These are phyloP conservation scores for Nephelium lappaceum DNA, from an alignment of 345 rosid genomes.

Conservation along the genomic window DNA sequence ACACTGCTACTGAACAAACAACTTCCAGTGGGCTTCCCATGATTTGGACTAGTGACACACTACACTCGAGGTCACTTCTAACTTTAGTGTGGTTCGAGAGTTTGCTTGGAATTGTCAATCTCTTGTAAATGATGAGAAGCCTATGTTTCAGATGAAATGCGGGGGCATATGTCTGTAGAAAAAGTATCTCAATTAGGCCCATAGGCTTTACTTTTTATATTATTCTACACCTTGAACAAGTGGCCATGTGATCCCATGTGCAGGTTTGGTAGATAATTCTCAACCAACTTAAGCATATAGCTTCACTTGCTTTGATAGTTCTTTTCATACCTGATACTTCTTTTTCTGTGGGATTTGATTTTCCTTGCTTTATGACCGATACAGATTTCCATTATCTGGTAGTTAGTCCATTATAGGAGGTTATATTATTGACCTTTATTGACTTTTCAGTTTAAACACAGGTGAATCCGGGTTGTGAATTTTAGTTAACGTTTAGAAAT, in stretches of 20 bases:
- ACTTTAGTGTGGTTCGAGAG: constrained; percentile 23
- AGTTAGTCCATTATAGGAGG: constrained; percentile 12
- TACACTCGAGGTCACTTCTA: constrained; percentile 13
- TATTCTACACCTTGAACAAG: constrained; percentile 23
- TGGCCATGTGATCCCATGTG: constrained; percentile 48
- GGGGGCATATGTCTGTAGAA: constrained; percentile 24
- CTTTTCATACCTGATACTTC: constrained; percentile 16
- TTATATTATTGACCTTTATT: not conserved
- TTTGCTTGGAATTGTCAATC: not conserved
- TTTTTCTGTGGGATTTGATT: constrained; percentile 12
- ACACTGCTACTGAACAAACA: constrained; percentile 5
- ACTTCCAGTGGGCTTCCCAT: constrained; percentile 30
- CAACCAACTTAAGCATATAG: not conserved
- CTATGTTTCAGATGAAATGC: constrained; percentile 24
- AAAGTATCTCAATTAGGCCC: constrained; percentile 21
- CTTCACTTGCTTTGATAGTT: constrained; percentile 13
- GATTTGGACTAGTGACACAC: constrained; percentile 25
- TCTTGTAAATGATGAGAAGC: constrained; percentile 1
- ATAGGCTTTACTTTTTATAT: constrained; percentile 23
- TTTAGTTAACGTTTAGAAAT: not conserved
- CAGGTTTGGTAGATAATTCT: constrained; percentile 21
- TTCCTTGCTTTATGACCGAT: not conserved
- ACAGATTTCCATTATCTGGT: constrained; percentile 21
- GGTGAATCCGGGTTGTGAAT: not conserved
- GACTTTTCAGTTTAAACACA: not conserved